phyloP scores from a whole-genome alignment of 73 alveolate species.

The Tetrahymena elliotti region DNA sequence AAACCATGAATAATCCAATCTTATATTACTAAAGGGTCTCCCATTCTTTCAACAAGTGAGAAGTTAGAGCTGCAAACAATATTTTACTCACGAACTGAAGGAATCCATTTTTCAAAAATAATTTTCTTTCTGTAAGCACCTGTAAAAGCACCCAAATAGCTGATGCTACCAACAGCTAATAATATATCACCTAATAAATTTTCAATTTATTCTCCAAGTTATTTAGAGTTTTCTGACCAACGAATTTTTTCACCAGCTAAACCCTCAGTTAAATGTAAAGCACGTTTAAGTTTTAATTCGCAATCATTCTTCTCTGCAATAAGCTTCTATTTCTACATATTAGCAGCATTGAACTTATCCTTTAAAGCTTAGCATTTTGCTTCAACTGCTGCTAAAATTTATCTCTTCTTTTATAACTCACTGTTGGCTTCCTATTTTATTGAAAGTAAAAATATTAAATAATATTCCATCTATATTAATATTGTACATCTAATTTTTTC shows the following conservation, averaged over 20 bases:
- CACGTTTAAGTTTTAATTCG: slow-evolving; percentile 79
- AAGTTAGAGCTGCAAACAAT: slow-evolving; percentile 71
- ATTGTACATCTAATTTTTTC: not conserved
- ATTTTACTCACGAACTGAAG: slow-evolving; percentile 52
- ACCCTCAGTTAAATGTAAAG: slow-evolving; percentile 71
- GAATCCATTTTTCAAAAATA: slow-evolving; percentile 65
- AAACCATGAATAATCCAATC: slow-evolving; percentile 87
- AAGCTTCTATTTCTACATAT: slow-evolving; percentile 68
- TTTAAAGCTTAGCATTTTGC: slow-evolving; percentile 74
- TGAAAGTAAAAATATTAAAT: slow-evolving; percentile 1
- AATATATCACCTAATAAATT: slow-evolving; percentile 85
- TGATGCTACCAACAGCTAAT: slow-evolving; percentile 80
- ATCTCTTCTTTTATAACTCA: slow-evolving; percentile 75
- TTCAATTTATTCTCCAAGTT: slow-evolving; percentile 67
- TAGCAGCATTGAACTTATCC: slow-evolving; percentile 81
- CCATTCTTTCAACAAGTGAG: slow-evolving; percentile 63
- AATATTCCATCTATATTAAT: not conserved
- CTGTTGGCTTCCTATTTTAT: slow-evolving; percentile 58
- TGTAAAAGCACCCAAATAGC: slow-evolving; percentile 89
- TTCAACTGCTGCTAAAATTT: slow-evolving; percentile 70
- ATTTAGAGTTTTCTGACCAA: slow-evolving; percentile 80
- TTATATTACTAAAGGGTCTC: slow-evolving; percentile 70
- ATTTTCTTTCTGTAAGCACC: slow-evolving; percentile 74
- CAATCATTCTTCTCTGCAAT: slow-evolving; percentile 69
- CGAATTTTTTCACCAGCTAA: slow-evolving; percentile 81